Base-by-base conservation (phyloP, 2,329 filamentous ascomycete species). In the Apiospora aurea region DNA sequence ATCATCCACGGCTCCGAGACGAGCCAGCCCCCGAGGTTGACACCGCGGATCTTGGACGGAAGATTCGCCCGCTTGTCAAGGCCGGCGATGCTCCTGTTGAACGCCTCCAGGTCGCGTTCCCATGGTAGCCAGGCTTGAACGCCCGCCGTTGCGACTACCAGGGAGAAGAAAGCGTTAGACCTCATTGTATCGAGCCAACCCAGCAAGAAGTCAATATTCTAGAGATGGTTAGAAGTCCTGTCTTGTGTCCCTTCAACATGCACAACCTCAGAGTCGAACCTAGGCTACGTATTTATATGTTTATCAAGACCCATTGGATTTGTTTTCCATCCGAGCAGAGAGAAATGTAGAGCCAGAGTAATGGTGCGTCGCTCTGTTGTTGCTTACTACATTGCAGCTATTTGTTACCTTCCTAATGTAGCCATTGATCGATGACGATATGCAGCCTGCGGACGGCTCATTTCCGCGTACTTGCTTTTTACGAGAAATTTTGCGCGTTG, bases 1-100 rank as follows among this genome's bases (percentile, higher is more conserved):
- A 83, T 83, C 76, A 89, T 86, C 87, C 87, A 89, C 10, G 86
- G 86, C 79, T 90, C 87, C 46, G 85, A 79, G 70, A 89, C 77
- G 75, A 89, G 88, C 34, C 85, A 81, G 0, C 85, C 83, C 7
- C 87, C 87, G 11, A 89, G 79, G 76, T 89, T 89, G 71, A 89
- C 87, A 44, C 87, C 88, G 13, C 87, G 85, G 69, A 89, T 85
- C 76, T 87, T 88, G 70, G 66, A 68, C 6, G 66, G 66, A 14
- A 68, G 66, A 41, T 47, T 68, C 24, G 34, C 43, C 24, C 66
- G 41, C 66, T 47, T 68, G 41, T 67, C 64, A 13, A 68, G 66
- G 57, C 57, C 21, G 66, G 13, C 34, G 41, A n/a, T 47, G n/a
- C 24, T 68, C 26, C 66, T 68, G 41, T 68, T 68, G 66, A 68